Evolutionary conservation across 495 filamentous ascomycete species (phyloP).

Genomic region (Talaromyces ruber): DNA sequence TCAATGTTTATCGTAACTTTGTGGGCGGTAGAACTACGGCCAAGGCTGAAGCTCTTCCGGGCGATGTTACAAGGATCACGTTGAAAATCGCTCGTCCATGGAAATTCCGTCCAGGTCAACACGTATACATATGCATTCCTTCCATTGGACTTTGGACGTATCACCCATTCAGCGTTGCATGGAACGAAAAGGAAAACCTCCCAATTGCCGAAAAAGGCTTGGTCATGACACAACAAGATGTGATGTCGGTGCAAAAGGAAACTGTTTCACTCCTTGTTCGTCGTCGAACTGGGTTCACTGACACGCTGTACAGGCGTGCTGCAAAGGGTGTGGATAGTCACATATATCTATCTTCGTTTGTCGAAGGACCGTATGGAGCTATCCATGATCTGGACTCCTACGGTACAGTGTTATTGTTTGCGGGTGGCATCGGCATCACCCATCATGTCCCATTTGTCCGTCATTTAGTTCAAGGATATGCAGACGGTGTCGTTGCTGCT

Average conservation of each 20-base stretch:
- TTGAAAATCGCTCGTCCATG: constrained; percentile 69
- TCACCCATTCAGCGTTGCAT: constrained; percentile 91
- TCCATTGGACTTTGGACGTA: constrained; percentile 70
- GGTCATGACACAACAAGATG: constrained; percentile 27
- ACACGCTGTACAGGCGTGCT: constrained; percentile 63
- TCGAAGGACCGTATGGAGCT: constrained; percentile 85
- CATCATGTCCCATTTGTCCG: constrained; percentile 87
- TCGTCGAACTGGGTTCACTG: constrained; percentile 80
- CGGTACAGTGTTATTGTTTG: constrained; percentile 82
- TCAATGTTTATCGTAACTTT: constrained; percentile 64
- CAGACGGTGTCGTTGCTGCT: constrained; percentile 66
- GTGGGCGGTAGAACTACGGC: constrained; percentile 58
- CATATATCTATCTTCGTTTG: constrained; percentile 48
- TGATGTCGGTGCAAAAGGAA: constrained; percentile 35
- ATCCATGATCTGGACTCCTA: constrained; percentile 80
- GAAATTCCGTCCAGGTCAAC: constrained; percentile 73
- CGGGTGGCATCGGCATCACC: constrained; percentile 89
- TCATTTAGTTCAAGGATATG: constrained; percentile 66
- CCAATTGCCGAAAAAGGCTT: constrained; percentile 34
- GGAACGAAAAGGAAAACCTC: constrained; percentile 48
- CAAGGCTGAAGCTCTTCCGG: constrained; percentile 66
- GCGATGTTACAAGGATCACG: constrained; percentile 76
- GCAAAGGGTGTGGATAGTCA: constrained; percentile 26
- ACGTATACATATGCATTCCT: constrained; percentile 79
- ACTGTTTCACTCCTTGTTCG: constrained; percentile 74